phyloP scores from a whole-genome alignment of 805 yeast genomes.

The Saturnispora saitoi region DNA sequence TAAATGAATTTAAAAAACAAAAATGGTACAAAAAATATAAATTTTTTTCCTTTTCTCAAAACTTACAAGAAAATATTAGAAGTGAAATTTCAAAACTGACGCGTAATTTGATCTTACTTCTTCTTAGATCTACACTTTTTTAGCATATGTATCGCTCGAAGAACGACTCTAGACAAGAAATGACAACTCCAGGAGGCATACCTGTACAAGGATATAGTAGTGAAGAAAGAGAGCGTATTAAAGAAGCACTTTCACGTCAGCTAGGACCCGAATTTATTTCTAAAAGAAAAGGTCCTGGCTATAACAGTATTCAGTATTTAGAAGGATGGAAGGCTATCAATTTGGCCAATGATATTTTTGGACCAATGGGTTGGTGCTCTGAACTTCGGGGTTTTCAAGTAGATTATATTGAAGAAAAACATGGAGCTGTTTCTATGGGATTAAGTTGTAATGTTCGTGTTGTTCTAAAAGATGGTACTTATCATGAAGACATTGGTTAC shows the following conservation, averaged over 20 bases:
- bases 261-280: conserved; percentile 76
- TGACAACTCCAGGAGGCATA: conserved; percentile 2
- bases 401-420: conserved; percentile 61
- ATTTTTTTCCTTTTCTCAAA: neutral
- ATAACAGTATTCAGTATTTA: conserved; percentile 57
- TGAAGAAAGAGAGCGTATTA: conserved; percentile 23
- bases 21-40: neutral
- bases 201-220: conserved; percentile 14
- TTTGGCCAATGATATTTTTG: conserved; percentile 73
- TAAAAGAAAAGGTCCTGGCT: conserved; percentile 68
- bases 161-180: conserved; percentile 8
- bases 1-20: neutral
- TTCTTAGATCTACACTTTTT: neutral
- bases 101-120: neutral
- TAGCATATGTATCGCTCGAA: neutral
- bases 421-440: conserved; percentile 54
- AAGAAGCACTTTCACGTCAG: conserved; percentile 28
- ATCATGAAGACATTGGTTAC: conserved; percentile 67
- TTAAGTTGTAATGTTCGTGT: conserved; percentile 65
- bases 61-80: neutral
- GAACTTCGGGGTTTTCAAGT: conserved; percentile 58
- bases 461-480: conserved; percentile 72
- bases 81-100: neutral
- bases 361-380: conserved; percentile 77
- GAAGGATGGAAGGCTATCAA: conserved; percentile 83